A percentile compares a stretch with the other conserved stretches of the same genome.
Evolutionary conservation across 2,329 filamentous ascomycete species (phyloP).

Genomic region (Exophiala oligosperma): DNA sequence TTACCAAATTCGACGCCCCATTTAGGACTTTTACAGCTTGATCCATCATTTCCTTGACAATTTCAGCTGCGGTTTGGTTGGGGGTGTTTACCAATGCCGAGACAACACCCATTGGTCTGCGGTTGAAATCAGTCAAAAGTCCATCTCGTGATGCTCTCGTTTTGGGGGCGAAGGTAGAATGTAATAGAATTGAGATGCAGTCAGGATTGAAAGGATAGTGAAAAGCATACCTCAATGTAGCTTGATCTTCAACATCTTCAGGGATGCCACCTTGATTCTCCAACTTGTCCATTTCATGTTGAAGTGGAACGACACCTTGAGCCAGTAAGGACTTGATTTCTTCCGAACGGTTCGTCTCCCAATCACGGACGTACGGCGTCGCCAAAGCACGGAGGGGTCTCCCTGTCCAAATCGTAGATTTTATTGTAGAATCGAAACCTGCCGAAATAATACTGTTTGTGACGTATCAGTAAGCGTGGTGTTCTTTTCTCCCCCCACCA

Average conservation of each 20-base stretch:
- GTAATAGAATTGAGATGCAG: no score
- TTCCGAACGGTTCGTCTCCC: constrained; percentile 65
- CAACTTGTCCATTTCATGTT: constrained; percentile 39
- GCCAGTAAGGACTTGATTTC: constrained; percentile 70
- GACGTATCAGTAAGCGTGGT: constrained; percentile 46
- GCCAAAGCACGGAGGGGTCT: constrained; percentile 70
- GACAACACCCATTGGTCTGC: constrained; percentile 74
- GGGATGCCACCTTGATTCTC: constrained; percentile 24
- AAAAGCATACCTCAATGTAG: constrained; percentile 12
- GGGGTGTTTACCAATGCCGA: constrained; percentile 67
- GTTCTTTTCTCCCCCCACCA: no score
- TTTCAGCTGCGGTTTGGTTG: constrained; percentile 67
- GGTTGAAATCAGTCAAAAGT: no score
- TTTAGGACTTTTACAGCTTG: constrained; percentile 50
- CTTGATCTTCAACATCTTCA: constrained; percentile 62
- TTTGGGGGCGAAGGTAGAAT: no score
- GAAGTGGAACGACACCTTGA: constrained; percentile 69
- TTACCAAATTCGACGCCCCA: not conserved
- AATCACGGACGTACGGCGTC: constrained; percentile 71
- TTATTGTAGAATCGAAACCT: constrained; percentile 68
- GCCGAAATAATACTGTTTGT: constrained; percentile 66
- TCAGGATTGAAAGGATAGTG: not conserved
- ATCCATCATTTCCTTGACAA: constrained; percentile 78
- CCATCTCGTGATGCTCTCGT: no score
- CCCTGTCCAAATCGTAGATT: constrained; percentile 76